Evolutionary conservation across 495 filamentous ascomycete genomes (phyloP).

Genomic region (Pyrenula massariospora): DNA sequence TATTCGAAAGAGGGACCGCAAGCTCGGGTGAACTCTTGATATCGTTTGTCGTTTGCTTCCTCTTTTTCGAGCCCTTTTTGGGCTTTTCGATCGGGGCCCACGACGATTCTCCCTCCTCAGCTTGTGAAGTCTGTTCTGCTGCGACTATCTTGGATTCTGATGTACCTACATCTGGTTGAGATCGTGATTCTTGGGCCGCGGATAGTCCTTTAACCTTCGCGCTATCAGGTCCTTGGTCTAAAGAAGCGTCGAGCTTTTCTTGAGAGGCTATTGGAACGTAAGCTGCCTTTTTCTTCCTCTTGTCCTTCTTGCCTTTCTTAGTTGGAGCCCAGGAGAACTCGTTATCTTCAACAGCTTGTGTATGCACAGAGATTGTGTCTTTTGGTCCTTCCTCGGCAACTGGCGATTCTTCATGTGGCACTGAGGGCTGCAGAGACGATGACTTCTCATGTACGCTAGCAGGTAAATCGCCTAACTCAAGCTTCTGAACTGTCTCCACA

Average conservation of each 20-base stretch:
- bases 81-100: slow-evolving; percentile 2
- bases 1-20: slow-evolving; percentile 1
- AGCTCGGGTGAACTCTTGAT: slow-evolving; percentile 11
- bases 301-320: slow-evolving; percentile 22
- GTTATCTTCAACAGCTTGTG: slow-evolving; percentile 1
- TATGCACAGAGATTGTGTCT: background rate
- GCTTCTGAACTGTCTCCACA: background rate
- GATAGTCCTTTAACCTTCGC: no score
- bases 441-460: slow-evolving; percentile 1
- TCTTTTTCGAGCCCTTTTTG: no score
- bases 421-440: slow-evolving; percentile 1
- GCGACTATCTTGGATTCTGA: background rate
- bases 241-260: background rate
- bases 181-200: no score
- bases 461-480: background rate
- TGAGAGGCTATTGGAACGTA: no score
- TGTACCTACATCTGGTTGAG: background rate
- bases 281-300: slow-evolving; percentile 26
- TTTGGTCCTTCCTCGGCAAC: slow-evolving; percentile 6
- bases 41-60: slow-evolving; percentile 9
- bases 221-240: no score
- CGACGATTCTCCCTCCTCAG: slow-evolving; percentile 5
- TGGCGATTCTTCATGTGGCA: slow-evolving; percentile 3
- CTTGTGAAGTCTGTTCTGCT: slow-evolving; percentile 2
- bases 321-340: background rate